Percentiles rank a stretch among this genome's conserved stretches.
Conservation (phyloP, 495 filamentous ascomycete genomes). For the Penicillium bialowiezense region DNA sequence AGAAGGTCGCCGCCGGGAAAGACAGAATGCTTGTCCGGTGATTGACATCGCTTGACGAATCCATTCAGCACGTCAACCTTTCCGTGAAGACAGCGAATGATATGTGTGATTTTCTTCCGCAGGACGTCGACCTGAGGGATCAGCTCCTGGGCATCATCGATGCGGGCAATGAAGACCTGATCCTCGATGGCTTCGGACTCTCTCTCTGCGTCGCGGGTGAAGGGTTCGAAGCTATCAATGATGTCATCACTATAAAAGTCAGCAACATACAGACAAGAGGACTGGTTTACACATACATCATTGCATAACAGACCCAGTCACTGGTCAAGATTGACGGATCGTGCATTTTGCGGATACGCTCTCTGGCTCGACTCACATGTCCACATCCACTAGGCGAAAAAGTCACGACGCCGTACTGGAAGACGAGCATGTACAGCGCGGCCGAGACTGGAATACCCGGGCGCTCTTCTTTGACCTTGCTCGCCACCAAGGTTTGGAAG, state of each 20-base stretch:
- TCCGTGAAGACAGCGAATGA: slow-evolving; percentile 81
- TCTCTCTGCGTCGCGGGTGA: slow-evolving; percentile 69
- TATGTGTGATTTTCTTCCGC: slow-evolving; percentile 86
- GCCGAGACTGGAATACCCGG: slow-evolving; percentile 64
- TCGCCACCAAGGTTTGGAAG: slow-evolving; percentile 78
- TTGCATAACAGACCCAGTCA: slow-evolving; percentile 96
- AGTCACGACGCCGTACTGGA: slow-evolving; percentile 84
- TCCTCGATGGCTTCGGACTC: slow-evolving; percentile 92
- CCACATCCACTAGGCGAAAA: slow-evolving; percentile 77
- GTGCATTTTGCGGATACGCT: slow-evolving; percentile 78
- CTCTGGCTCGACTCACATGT: slow-evolving; percentile 76
- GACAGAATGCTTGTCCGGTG: slow-evolving; percentile 71
- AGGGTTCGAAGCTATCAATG: slow-evolving; percentile 84
- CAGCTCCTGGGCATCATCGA: slow-evolving; percentile 75
- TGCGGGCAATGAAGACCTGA: slow-evolving; percentile 78
- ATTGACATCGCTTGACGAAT: slow-evolving; percentile 93
- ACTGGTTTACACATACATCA: slow-evolving; percentile 63
- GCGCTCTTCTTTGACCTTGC: slow-evolving; percentile 57
- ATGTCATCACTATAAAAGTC: slow-evolving; percentile 71
- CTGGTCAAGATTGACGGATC: slow-evolving; percentile 81
- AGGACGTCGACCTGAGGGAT: slow-evolving; percentile 78
- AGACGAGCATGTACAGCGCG: slow-evolving; percentile 90
- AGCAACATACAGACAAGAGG: background rate
- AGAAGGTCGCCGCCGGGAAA: slow-evolving; percentile 87
- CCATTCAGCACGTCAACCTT: slow-evolving; percentile 94